Evolutionary conservation across 2,329 filamentous ascomycete species (phyloP).

Genomic region (Dothistroma septosporum): DNA sequence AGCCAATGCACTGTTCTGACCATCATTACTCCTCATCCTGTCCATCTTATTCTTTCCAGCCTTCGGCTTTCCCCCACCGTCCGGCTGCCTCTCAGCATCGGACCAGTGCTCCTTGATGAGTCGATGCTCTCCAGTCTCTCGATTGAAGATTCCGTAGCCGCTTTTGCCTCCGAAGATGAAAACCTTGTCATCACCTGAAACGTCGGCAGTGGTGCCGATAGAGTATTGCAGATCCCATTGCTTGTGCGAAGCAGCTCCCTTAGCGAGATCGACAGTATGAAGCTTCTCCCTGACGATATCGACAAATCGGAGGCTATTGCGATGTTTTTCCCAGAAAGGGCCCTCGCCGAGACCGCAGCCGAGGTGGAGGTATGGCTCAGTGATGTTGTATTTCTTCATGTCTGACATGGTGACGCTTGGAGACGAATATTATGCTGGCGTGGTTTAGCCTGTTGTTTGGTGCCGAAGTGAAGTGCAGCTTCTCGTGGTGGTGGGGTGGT

Average conservation of each 20-base stretch:
- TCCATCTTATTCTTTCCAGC: conserved; percentile 36
- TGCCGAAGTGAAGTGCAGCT: background rate
- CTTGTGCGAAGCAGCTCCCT: conserved; percentile 57
- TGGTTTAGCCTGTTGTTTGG: background rate
- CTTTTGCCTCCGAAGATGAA: conserved; percentile 77
- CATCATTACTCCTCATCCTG: conserved; percentile 70
- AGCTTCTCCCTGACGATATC: conserved; percentile 77
- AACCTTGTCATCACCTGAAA: conserved; percentile 62
- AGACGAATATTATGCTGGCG: background rate
- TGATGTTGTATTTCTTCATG: conserved; percentile 34
- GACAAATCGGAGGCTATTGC: conserved; percentile 67
- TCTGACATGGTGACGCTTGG: conserved; percentile 25
- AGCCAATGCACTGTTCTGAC: conserved; percentile 61
- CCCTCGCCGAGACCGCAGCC: conserved; percentile 68
- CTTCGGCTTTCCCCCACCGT: conserved; percentile 30
- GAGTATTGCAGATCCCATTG: conserved; percentile 53
- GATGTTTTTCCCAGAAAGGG: conserved; percentile 65
- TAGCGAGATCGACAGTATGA: conserved; percentile 63
- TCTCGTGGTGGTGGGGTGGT: background rate
- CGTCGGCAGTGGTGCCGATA: conserved; percentile 67
- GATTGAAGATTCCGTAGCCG: conserved; percentile 74
- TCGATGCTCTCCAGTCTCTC: conserved; percentile 51
- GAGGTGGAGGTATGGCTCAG: conserved; percentile 53
- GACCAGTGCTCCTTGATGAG: conserved; percentile 57
- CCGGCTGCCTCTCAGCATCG: conserved; percentile 44